phyloP scores from a whole-genome alignment of 2,329 filamentous ascomycete species.

The Ophiostoma novo-ulmi region DNA sequence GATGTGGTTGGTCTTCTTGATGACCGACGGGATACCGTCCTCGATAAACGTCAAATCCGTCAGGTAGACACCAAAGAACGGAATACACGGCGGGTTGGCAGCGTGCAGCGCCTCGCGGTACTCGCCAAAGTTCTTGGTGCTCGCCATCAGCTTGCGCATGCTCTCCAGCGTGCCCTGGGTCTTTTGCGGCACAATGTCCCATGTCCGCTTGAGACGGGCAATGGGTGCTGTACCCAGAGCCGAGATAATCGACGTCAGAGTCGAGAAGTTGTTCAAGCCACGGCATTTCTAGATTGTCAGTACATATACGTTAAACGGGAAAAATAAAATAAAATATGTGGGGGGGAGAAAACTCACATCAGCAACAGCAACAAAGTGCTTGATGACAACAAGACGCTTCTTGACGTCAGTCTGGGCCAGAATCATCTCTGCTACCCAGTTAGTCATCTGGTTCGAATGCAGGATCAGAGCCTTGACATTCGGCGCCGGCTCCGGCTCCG shows the following conservation, averaged over 20 bases:
- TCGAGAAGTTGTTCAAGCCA: conserved; percentile 90
- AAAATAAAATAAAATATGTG: background rate
- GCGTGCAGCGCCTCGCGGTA: conserved; percentile 90
- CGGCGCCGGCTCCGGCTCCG: conserved; percentile 76
- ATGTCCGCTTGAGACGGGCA: conserved; percentile 85
- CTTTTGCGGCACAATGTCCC: conserved; percentile 85
- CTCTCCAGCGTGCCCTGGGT: conserved; percentile 75
- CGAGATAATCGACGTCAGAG: conserved; percentile 94
- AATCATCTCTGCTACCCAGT: conserved; percentile 99
- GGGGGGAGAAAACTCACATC: conserved; percentile 58
- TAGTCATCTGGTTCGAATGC: conserved; percentile 97
- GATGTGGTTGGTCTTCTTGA: conserved; percentile 94
- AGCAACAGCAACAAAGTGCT: conserved; percentile 93
- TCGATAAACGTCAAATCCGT: conserved; percentile 98
- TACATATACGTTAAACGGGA: background rate
- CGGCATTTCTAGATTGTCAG: conserved; percentile 73
- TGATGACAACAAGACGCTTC: conserved; percentile 94
- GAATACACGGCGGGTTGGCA: conserved; percentile 93
- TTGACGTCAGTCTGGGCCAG: conserved; percentile 89
- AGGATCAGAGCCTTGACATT: conserved; percentile 96
- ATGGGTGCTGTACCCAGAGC: conserved; percentile 92
- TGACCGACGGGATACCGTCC: conserved; percentile 88
- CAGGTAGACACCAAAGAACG: conserved; percentile 95
- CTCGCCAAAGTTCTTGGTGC: conserved; percentile 96
- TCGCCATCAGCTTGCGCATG: conserved; percentile 93